Base-by-base conservation (phyloP, 495 filamentous ascomycete genomes). In the Geopyxis carbonaria region DNA sequence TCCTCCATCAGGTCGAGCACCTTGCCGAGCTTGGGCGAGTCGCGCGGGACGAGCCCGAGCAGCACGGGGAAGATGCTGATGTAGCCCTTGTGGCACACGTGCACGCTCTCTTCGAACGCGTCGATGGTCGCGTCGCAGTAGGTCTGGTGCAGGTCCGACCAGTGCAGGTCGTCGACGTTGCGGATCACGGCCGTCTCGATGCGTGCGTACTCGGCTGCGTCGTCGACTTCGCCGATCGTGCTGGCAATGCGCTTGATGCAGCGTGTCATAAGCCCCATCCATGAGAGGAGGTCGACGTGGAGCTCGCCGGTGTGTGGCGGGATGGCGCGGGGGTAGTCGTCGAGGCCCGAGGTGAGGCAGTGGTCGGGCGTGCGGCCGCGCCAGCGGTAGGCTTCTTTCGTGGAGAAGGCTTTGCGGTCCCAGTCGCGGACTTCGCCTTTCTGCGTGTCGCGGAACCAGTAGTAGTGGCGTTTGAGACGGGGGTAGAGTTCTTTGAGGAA, bases 291-390 rank as follows among this genome's bases (percentile, higher is more conserved):
- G 62, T 97, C 89, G 27, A 87, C 76, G 57, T 97, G 87, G 44
- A 97, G 69, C 69, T 97, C 89, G 53, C 86, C 91, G 2, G 89
- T 89, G 59, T 97, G 89, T n/a, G 89, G 89, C 5, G 89, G 89
- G 51, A 92, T 85, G 16, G 91, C 67, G 28, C 89, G 75, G 31
- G 89, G 89, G 57, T 95, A 95, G 59, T 97, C 89, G 53, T 97
- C 89, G 7, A 95, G 67, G 8, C 89, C 89, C 24, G 84, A 93
- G 13, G 89, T 89, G 41, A 97, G 65, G 44, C 89, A 78, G 56
- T 95, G 89, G 40, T 74, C 69, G 6, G 74, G 64, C 24, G 80
- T 86, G 28, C 91, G 82, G 48, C 89, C 89, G 35, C 91, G 78
- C 89, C 89, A 97, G 49, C 89, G 77, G 64, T 93, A 97, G 9